A percentile compares a stretch with the other conserved stretches of the same genome.
These are phyloP conservation scores for Fusarium kyushuense DNA, from an alignment of 2,329 filamentous ascomycete genomes.

Conservation along the genomic window DNA sequence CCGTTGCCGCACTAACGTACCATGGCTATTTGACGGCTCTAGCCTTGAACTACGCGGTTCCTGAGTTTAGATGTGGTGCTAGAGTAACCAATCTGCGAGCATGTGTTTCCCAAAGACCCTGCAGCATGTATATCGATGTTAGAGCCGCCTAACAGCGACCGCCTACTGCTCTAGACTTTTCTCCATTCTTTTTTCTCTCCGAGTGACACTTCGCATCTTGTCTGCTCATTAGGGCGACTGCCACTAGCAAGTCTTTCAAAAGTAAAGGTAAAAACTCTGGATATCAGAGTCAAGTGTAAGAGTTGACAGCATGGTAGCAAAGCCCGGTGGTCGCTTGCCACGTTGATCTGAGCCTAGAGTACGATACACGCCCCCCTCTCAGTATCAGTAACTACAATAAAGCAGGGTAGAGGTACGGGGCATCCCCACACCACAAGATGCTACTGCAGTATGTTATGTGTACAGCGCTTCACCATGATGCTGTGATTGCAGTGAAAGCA, in stretches of 20 bases:
- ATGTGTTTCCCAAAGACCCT: slow-evolving; percentile 43
- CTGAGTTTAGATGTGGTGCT: slow-evolving; percentile 42
- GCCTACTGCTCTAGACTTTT: slow-evolving; percentile 5
- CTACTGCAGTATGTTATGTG: slow-evolving; percentile 37
- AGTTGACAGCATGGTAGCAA: slow-evolving; percentile 21
- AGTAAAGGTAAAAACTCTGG: slow-evolving; percentile 5
- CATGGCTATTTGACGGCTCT: slow-evolving; percentile 32
- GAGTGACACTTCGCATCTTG: neutral
- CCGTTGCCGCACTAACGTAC: slow-evolving; percentile 44
- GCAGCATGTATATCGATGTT: slow-evolving; percentile 39
- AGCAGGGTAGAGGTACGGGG: slow-evolving; percentile 37
- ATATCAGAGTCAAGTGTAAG: slow-evolving; percentile 3
- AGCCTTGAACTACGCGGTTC: slow-evolving; percentile 39
- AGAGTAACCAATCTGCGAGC: slow-evolving; percentile 29
- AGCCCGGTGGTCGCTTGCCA: slow-evolving; percentile 50
- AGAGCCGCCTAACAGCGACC: slow-evolving; percentile 13
- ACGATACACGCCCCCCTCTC: slow-evolving; percentile 38
- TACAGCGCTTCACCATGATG: slow-evolving; percentile 39
- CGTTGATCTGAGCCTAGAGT: slow-evolving; percentile 50
- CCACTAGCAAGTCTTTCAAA: slow-evolving; percentile 1
- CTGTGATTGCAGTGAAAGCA: slow-evolving; percentile 33
- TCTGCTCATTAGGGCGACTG: neutral
- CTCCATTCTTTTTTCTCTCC: neutral
- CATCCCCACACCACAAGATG: slow-evolving; percentile 45
- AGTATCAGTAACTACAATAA: slow-evolving; percentile 36